Conservation (phyloP, 352 stramenopile species). For the Globisporangium lucens region DNA sequence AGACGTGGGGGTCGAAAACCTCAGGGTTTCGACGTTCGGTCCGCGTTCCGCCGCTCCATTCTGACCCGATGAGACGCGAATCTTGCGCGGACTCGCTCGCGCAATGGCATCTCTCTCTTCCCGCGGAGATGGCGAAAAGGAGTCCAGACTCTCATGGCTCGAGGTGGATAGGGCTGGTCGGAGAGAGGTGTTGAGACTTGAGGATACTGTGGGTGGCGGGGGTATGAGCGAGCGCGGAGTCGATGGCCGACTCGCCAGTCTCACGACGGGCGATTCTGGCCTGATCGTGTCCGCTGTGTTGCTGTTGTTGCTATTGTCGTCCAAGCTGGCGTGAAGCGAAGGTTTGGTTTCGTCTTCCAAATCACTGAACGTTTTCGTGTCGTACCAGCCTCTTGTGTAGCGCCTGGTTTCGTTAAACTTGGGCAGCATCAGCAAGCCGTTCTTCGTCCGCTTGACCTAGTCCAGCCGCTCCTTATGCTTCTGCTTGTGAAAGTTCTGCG, state of each 20-base stretch:
- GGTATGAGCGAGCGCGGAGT: slow-evolving; percentile 24
- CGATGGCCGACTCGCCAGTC: slow-evolving; percentile 4
- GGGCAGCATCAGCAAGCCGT: slow-evolving; percentile 57
- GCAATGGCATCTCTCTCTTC: background rate
- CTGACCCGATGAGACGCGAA: slow-evolving; percentile 16
- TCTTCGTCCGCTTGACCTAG: slow-evolving; percentile 61
- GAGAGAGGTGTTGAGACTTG: background rate
- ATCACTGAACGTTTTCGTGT: slow-evolving; percentile 38
- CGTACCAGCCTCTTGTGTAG: slow-evolving; percentile 50
- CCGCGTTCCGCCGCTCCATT: background rate
- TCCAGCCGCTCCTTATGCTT: slow-evolving; percentile 45
- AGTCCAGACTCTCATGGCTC: background rate
- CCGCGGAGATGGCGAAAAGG: background rate
- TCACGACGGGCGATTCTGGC: slow-evolving; percentile 5
- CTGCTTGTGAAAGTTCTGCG: slow-evolving; percentile 52
- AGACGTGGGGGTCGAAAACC: background rate
- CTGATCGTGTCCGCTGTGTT: slow-evolving; percentile 4
- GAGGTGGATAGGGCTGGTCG: background rate
- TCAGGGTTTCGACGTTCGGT: slow-evolving; percentile 9
- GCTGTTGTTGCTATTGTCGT: background rate
- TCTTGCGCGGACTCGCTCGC: slow-evolving; percentile 27
- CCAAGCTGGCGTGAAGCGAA: slow-evolving; percentile 4
- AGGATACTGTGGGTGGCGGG: background rate
- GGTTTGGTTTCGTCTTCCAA: slow-evolving; percentile 24
- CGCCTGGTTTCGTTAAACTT: slow-evolving; percentile 55